Conservation (phyloP, 148 eudicot species). For the Amaranthus cruentus region DNA sequence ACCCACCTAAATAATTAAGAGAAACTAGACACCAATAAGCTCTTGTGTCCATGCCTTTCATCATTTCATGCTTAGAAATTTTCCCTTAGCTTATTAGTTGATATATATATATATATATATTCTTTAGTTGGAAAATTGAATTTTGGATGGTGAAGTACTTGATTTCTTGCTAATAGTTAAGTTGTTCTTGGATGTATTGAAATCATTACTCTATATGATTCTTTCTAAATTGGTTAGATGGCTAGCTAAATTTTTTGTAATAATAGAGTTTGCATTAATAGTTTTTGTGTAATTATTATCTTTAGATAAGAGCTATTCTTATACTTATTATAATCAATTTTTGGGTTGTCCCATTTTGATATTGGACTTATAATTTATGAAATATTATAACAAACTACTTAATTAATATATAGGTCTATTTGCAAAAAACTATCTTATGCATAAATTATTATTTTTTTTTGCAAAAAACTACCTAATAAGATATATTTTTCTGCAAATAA, state of each 20-base stretch:
- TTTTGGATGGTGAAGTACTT: slow-evolving; percentile 3
- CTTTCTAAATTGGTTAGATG: neutral
- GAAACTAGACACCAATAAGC: slow-evolving; percentile 17
- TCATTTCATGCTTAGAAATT: slow-evolving; percentile 15
- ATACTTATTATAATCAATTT: no score
- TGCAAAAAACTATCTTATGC: no score
- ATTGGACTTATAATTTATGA: no score
- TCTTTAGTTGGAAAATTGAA: slow-evolving; percentile 9
- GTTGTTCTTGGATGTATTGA: neutral
- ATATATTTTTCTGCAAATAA: no score
- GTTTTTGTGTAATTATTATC: neutral
- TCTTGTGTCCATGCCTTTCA: slow-evolving; percentile 20
- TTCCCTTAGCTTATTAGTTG: neutral
- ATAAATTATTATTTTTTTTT: no score
- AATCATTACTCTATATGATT: neutral
- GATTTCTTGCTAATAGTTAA: neutral
- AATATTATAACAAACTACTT: no score
- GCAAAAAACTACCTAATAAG: no score
- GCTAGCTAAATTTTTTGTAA: no score
- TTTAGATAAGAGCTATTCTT: neutral
- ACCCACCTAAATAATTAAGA: slow-evolving; percentile 25
- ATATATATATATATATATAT: neutral
- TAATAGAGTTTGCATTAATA: neutral
- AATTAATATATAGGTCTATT: no score
- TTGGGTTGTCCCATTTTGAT: no score